Evolutionary conservation across 2,329 filamentous ascomycete species (phyloP).

Genomic region (Cryphonectria naterciae): DNA sequence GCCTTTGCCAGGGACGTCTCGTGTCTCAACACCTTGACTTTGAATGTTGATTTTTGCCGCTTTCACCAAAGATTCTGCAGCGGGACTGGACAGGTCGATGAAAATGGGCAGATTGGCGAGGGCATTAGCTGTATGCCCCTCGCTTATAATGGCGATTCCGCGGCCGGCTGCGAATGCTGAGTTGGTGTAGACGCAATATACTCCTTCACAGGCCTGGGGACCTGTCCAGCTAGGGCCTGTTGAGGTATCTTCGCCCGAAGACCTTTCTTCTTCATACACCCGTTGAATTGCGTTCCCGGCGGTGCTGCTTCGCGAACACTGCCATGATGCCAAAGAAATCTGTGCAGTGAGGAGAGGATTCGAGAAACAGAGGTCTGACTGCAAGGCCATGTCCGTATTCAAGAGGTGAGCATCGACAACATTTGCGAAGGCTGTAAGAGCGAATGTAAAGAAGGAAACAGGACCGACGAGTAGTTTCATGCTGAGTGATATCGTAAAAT

Average conservation of each 20-base stretch:
- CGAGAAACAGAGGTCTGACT: constrained; percentile 6
- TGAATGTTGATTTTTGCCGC: constrained; percentile 16
- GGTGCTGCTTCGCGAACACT: constrained; percentile 11
- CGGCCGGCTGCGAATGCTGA: constrained; percentile 26
- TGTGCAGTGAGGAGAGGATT: constrained; percentile 17
- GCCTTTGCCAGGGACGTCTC: constrained; percentile 22
- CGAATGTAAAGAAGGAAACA: not conserved
- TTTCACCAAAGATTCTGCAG: not conserved
- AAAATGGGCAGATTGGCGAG: constrained; percentile 28
- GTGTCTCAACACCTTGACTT: constrained; percentile 6
- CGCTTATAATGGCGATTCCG: constrained; percentile 29
- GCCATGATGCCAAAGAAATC: not conserved
- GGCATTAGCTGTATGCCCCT: constrained; percentile 25
- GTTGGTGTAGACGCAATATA: constrained; percentile 29
- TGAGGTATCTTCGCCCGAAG: constrained; percentile 12
- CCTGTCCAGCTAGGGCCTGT: constrained; percentile 23
- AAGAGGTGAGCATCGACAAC: not conserved
- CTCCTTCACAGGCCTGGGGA: constrained; percentile 28
- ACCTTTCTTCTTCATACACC: not conserved
- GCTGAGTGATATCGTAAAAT: not conserved
- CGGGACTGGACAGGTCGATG: not conserved
- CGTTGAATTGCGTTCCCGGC: not conserved
- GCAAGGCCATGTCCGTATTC: not conserved
- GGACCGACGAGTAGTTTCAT: not conserved
- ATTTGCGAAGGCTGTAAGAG: not conserved